Percentiles rank a stretch among this genome's conserved stretches.
These are phyloP conservation scores for Fraxinus angustifolia DNA, from an alignment of 305 asterid genomes.

Conservation along the genomic window DNA sequence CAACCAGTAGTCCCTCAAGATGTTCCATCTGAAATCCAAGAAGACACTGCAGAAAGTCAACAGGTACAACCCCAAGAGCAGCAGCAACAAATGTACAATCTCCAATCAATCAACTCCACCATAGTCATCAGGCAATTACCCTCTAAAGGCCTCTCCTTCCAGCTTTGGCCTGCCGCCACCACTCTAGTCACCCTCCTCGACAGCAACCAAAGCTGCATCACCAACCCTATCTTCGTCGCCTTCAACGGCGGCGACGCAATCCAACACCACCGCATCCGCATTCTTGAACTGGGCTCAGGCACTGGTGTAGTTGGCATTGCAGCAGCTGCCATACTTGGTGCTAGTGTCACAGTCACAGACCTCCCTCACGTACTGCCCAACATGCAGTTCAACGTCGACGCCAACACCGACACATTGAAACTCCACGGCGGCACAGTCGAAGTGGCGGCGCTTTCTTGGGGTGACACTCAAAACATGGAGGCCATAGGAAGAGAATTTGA, in stretches of 20 bases:
- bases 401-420: conserved; percentile 41
- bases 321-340: conserved; percentile 70
- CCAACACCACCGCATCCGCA: conserved; percentile 34
- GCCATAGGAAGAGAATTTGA: conserved; percentile 57
- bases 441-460: conserved; percentile 71
- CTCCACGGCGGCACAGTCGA: conserved; percentile 41
- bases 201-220: conserved; percentile 22
- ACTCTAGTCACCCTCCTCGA: conserved; percentile 68
- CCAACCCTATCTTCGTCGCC: conserved; percentile 27
- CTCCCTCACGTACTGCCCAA: conserved; percentile 75
- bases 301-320: conserved; percentile 85
- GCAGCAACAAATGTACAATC: conserved; percentile 29
- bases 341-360: conserved; percentile 73
- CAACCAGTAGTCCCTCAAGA: conserved; percentile 16
- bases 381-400: conserved; percentile 54
- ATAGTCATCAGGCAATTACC: conserved; percentile 57
- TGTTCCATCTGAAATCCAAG: conserved; percentile 10
- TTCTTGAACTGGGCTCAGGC: conserved; percentile 94
- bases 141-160: conserved; percentile 78
- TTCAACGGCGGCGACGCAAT: conserved; percentile 7
- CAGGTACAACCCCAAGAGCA: conserved; percentile 2
- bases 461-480: conserved; percentile 50
- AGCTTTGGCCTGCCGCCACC: conserved; percentile 96
- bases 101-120: conserved; percentile 47
- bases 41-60: conserved; percentile 11